These are phyloP conservation scores for Aspergillus cejpii DNA, from an alignment of 2,329 filamentous ascomycete species.

Conservation along the genomic window DNA sequence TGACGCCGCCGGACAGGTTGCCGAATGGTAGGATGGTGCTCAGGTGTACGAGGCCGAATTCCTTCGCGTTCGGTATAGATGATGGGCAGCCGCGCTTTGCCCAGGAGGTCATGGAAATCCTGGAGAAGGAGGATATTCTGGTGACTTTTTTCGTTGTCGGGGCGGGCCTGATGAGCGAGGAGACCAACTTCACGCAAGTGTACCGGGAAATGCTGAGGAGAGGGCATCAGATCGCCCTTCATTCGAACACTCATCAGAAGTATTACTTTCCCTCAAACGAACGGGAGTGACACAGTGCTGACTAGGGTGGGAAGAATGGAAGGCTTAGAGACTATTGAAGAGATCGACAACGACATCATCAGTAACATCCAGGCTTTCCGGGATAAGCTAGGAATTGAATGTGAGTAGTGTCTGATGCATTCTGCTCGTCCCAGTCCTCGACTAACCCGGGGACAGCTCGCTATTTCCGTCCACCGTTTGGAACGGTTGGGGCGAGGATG, in stretches of 20 bases:
- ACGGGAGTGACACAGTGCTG: too few relatives aligned
- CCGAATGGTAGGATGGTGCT: conserved; percentile 57
- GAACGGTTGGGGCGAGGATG: conserved; percentile 60
- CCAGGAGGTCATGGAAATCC: conserved; percentile 54
- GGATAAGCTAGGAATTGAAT: conserved; percentile 28
- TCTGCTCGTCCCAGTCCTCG: background rate
- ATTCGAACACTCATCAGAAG: conserved; percentile 64
- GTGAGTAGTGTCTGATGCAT: conserved; percentile 19
- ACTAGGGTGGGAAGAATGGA: conserved; percentile 31
- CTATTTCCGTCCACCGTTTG: conserved; percentile 66
- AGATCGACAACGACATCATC: conserved; percentile 36
- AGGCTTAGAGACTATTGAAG: conserved; percentile 23
- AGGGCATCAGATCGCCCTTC: conserved; percentile 63
- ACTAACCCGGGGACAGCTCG: conserved; percentile 23
- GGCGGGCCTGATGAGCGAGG: conserved; percentile 51
- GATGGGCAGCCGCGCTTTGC: conserved; percentile 58
- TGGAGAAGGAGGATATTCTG: conserved; percentile 55
- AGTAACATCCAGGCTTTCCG: conserved; percentile 29
- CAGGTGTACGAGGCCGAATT: conserved; percentile 60
- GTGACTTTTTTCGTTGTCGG: conserved; percentile 69
- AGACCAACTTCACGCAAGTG: conserved; percentile 56
- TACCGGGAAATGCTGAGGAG: conserved; percentile 57
- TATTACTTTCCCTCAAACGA: conserved; percentile 15
- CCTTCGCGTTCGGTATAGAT: conserved; percentile 66
- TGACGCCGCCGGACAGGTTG: conserved; percentile 51